Base-by-base conservation (phyloP, 257 asterid genomes). In the Gentiana macrophylla region DNA sequence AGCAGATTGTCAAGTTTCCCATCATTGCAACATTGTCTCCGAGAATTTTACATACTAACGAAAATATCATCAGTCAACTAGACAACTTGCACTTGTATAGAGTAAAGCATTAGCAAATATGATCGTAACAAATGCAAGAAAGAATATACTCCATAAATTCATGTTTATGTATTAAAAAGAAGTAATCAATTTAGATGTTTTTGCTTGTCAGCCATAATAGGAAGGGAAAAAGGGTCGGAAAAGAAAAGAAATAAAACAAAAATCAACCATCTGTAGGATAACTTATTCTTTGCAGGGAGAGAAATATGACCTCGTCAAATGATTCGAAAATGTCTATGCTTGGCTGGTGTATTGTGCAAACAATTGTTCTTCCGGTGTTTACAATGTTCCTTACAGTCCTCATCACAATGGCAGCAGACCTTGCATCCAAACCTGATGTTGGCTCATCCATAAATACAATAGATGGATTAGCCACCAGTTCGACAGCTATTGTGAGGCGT, bases 341-440 rank as follows among this genome's bases (percentile, higher is more conserved):
- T 67, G 97, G 97, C 59, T 89, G 97, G 72, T 89, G 97, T 69
- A 89, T 89, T 36, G 97, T 89, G 74, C 97, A 89, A 67, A 89
- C 97, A 64, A 89, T 89, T 56, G 97, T 89, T 76, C 97, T 71
- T 67, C 94, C 95, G 32, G 97, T 89, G 74, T 89, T 84, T 44
- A 89, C 97, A 32, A 89, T 84, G 75, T 89, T 89, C 68, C 97
- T 77, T 70, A 89, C 97, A 36, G 97, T 89, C 78, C 97, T 80
- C 97, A 89, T 89, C 71, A 89, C 97, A 64, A 89, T 89, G 60
- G 97, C 97, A 35, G 97, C 97, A 68, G 97, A 72, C 71, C 97
- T 83, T 49, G 97, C 97, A 68, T 89, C 97, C 80, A 89, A 78
- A 46, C 97, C 97, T 49, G 97, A 86, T 33, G 97, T 89, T 61